Evolutionary conservation across 768 basidiomycete genomes (phyloP).

Genomic region (Suillus ampliporus): DNA sequence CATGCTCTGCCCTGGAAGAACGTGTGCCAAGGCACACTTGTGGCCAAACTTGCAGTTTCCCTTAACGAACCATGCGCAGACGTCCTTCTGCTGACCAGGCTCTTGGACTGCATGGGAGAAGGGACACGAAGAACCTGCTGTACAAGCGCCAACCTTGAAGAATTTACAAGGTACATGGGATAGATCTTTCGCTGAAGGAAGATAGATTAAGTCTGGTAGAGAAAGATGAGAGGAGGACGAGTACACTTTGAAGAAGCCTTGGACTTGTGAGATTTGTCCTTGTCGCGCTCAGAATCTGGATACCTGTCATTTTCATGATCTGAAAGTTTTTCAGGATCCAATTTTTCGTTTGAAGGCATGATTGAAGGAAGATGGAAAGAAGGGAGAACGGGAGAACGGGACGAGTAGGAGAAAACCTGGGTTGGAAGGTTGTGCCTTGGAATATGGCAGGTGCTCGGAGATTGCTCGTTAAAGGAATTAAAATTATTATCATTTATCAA

Average conservation of each 20-base stretch:
- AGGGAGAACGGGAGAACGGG: slow-evolving; percentile 2
- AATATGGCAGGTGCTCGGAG: neutral
- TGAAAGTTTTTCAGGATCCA: slow-evolving; percentile 19
- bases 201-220: neutral
- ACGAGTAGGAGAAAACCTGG: slow-evolving; percentile 6
- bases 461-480: slow-evolving; percentile 11
- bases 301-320: slow-evolving; percentile 30
- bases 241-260: slow-evolving; percentile 42
- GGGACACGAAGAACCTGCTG: slow-evolving; percentile 92
- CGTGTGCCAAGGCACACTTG: slow-evolving; percentile 92
- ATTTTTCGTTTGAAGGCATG: slow-evolving; percentile 31
- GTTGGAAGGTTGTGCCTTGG: slow-evolving; percentile 2
- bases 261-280: slow-evolving; percentile 19
- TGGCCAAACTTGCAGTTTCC: slow-evolving; percentile 85
- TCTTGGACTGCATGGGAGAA: slow-evolving; percentile 84
- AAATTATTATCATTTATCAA: slow-evolving; percentile 7
- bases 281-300: slow-evolving; percentile 20
- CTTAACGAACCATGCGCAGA: slow-evolving; percentile 91
- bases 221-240: slow-evolving; percentile 18
- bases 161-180: slow-evolving; percentile 98
- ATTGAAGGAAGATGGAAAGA: slow-evolving; percentile 6
- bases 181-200: slow-evolving; percentile 75
- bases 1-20: slow-evolving; percentile 93
- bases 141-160: slow-evolving; percentile 93
- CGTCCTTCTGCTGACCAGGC: slow-evolving; percentile 79